These are phyloP conservation scores for Papilionanthe hybrid DNA, from an alignment of 116 monocot species.

Conservation along the genomic window DNA sequence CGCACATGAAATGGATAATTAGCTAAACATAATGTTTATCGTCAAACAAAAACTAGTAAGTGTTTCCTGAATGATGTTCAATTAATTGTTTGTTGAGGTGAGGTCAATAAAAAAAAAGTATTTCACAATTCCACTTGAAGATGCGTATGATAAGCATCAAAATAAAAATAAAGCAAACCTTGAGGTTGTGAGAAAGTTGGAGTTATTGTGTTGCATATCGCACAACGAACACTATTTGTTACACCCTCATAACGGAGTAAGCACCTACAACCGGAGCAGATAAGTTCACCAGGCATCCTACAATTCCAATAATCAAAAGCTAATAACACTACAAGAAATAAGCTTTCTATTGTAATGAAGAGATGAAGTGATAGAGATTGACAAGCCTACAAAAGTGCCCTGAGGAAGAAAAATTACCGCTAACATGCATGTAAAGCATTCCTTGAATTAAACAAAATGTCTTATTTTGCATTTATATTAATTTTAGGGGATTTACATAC, in stretches of 20 bases:
- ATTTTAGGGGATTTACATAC: too few species aligned
- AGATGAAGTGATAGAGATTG: background rate
- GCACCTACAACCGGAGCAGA: constrained; percentile 48
- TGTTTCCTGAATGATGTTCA: background rate
- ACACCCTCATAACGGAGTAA: constrained; percentile 61
- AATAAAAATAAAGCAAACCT: constrained; percentile 23
- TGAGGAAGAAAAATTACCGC: background rate
- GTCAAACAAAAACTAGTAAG: background rate
- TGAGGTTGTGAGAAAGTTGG: constrained; percentile 31
- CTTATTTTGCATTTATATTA: background rate
- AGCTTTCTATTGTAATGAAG: background rate
- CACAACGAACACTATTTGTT: constrained; percentile 62
- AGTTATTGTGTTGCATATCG: constrained; percentile 61
- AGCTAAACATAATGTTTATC: background rate
- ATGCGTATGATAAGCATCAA: background rate
- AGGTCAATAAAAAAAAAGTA: background rate
- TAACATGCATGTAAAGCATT: background rate
- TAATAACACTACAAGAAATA: background rate
- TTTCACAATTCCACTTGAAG: background rate
- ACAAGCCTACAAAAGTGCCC: background rate
- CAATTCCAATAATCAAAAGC: background rate
- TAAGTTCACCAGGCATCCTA: constrained; percentile 9
- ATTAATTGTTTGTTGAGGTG: background rate
- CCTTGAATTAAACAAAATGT: background rate
- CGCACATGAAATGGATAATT: background rate